phyloP scores from a whole-genome alignment of 2,329 filamentous ascomycete species.

The Daldinia sp. region DNA sequence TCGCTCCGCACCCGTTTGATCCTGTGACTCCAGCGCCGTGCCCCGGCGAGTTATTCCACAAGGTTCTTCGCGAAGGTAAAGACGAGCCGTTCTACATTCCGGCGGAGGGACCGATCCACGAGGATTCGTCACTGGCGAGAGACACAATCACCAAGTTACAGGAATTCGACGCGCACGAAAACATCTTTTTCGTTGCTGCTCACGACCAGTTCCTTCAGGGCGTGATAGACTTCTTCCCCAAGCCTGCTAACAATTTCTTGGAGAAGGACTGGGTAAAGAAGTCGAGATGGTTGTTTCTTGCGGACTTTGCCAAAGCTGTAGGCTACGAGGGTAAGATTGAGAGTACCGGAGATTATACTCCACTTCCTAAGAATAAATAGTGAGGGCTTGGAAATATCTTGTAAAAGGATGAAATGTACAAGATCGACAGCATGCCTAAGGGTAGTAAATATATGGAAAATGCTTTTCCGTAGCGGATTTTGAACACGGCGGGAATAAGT shows the following conservation, averaged over 20 bases:
- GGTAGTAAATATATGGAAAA: no score
- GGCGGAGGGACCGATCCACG: conserved; percentile 21
- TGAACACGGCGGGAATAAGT: not conserved
- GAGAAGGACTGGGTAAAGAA: conserved; percentile 56
- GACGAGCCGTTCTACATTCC: conserved; percentile 47
- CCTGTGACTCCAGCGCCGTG: conserved; percentile 45
- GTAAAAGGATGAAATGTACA: no score
- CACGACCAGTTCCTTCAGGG: conserved; percentile 42
- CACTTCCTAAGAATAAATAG: conserved; percentile 4
- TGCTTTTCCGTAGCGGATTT: no score
- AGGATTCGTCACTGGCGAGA: conserved; percentile 12
- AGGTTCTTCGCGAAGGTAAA: conserved; percentile 47
- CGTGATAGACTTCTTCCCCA: conserved; percentile 59
- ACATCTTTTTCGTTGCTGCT: conserved; percentile 37
- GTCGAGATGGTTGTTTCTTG: conserved; percentile 59
- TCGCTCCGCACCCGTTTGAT: conserved; percentile 52
- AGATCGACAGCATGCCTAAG: no score
- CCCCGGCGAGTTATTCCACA: conserved; percentile 34
- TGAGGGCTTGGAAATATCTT: not conserved
- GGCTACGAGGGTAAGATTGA: conserved; percentile 42
- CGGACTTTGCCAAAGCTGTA: conserved; percentile 57
- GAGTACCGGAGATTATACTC: conserved; percentile 31
- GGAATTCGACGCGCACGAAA: conserved; percentile 37
- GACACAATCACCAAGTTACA: conserved; percentile 46
- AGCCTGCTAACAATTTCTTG: conserved; percentile 56